These are phyloP conservation scores for Gymnopilus junonius DNA, from an alignment of 768 basidiomycete species.

Conservation along the genomic window DNA sequence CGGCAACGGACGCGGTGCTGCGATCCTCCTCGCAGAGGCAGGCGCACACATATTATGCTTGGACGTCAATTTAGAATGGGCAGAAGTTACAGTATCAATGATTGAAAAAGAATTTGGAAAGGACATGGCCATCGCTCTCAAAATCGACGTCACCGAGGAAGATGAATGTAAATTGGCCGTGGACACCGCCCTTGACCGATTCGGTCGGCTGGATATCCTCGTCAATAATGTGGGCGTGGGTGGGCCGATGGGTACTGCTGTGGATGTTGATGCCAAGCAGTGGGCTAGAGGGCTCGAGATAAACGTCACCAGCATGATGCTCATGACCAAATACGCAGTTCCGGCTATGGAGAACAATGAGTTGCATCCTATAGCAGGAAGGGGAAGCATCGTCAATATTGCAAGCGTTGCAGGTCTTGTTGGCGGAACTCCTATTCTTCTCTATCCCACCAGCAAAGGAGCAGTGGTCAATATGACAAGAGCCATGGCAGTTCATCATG, in stretches of 20 bases:
- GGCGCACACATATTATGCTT: slow-evolving; percentile 41
- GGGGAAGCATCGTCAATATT: slow-evolving; percentile 47
- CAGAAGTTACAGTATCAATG: slow-evolving; percentile 42
- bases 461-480: slow-evolving; percentile 48
- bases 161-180: slow-evolving; percentile 40
- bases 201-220: slow-evolving; percentile 46
- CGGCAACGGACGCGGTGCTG: slow-evolving; percentile 46
- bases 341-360: slow-evolving; percentile 46
- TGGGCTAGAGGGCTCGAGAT: slow-evolving; percentile 42
- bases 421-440: slow-evolving; percentile 42
- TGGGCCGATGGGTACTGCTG: slow-evolving; percentile 41
- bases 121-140: slow-evolving; percentile 34
- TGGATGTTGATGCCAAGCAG: slow-evolving; percentile 38
- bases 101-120: slow-evolving; percentile 41
- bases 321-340: slow-evolving; percentile 46
- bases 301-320: slow-evolving; percentile 48
- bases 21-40: slow-evolving; percentile 46
- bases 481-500: slow-evolving; percentile 49
- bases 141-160: slow-evolving; percentile 40
- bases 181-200: slow-evolving; percentile 35
- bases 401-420: slow-evolving; percentile 40
- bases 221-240: slow-evolving; percentile 47
- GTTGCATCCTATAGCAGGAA: slow-evolving; percentile 31
- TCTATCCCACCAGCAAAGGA: slow-evolving; percentile 48
- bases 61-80: slow-evolving; percentile 41